A percentile compares a stretch with the other conserved stretches of the same genome.
phyloP scores from a whole-genome alignment of 2,329 filamentous ascomycete genomes.

The Elsinoe arachidis region DNA sequence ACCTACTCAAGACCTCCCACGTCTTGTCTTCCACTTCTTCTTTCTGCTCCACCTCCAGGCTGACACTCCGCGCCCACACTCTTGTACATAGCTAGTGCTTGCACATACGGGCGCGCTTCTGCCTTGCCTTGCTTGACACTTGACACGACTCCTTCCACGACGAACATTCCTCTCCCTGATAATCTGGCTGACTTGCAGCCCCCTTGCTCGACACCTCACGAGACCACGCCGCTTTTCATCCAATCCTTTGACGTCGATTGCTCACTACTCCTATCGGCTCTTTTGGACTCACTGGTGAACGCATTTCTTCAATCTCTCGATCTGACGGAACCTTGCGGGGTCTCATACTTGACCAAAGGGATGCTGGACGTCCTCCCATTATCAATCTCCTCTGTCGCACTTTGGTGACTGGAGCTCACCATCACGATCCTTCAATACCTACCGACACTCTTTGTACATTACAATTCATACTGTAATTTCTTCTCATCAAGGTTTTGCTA shows the following conservation, averaged over 20 bases:
- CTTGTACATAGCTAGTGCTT: constrained; percentile 8
- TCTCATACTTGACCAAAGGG: neutral
- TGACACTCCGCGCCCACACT: neutral
- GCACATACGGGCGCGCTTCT: constrained; percentile 3
- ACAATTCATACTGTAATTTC: constrained; percentile 14
- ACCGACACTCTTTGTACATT: constrained; percentile 11
- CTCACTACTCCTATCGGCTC: neutral
- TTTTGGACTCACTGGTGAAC: neutral
- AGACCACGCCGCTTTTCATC: neutral
- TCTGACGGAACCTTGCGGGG: constrained; percentile 4
- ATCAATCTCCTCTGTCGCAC: constrained; percentile 3
- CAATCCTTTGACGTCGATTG: neutral
- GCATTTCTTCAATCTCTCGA: constrained; percentile 9
- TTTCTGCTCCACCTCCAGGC: neutral
- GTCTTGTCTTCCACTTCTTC: neutral
- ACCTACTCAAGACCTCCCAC: neutral
- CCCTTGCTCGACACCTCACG: constrained; percentile 9
- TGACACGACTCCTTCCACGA: neutral
- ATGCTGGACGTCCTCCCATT: neutral
- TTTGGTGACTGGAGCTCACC: neutral
- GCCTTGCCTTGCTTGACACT: neutral
- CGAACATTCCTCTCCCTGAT: constrained; percentile 3
- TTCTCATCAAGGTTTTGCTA: neutral
- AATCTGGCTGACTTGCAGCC: neutral
- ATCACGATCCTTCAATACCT: neutral